phyloP scores from a whole-genome alignment of 2,329 filamentous ascomycete species.

The Colletotrichum tropicale region DNA sequence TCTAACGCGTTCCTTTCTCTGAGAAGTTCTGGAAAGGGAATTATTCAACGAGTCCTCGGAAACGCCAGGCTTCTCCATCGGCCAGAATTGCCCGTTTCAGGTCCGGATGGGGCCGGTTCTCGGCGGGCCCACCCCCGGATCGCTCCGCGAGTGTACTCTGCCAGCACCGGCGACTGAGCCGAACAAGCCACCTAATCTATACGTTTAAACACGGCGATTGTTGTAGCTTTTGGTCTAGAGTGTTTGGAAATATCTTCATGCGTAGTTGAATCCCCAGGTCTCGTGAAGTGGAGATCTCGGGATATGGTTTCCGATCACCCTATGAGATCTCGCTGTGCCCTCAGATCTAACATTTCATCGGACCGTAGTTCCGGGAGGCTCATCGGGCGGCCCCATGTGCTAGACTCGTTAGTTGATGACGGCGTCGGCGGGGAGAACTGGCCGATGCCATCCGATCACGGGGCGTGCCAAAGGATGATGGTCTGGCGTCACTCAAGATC shows the following conservation, averaged over 20 bases:
- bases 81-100: slow-evolving; percentile 5
- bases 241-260: not conserved
- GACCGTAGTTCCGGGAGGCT: not conserved
- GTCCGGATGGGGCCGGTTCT: not conserved
- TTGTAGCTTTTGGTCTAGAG: not conserved
- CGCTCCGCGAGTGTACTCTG: not conserved
- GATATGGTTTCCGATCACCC: slow-evolving; percentile 4
- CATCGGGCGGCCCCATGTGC: not conserved
- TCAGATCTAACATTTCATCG: not conserved
- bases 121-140: not conserved
- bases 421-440: not conserved
- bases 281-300: not conserved
- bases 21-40: not conserved
- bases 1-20: not conserved
- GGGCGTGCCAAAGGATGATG: not conserved
- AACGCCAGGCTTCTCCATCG: not conserved
- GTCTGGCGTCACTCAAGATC: not conserved
- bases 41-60: not conserved
- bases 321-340: not conserved
- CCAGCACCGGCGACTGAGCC: not conserved
- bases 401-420: not conserved
- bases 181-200: not conserved
- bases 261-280: not conserved
- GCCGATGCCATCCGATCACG: not conserved
- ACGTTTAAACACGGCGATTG: not conserved